These are phyloP conservation scores for Ajuga chamaepitys DNA, from an alignment of 257 asterid species.

Conservation along the genomic window DNA sequence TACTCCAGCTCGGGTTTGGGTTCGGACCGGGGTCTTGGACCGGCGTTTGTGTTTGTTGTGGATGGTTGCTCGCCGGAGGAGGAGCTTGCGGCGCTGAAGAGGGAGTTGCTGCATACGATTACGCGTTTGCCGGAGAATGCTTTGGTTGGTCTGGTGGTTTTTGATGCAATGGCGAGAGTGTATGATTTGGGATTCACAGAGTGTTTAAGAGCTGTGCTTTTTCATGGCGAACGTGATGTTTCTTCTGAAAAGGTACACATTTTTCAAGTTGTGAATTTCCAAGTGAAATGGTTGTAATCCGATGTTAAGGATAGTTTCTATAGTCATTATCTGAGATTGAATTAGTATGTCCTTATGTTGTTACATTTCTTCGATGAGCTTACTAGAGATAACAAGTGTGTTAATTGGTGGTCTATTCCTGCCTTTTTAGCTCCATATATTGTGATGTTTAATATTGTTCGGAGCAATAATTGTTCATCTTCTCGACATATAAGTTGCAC, in stretches of 20 bases:
- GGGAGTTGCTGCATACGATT: constrained; percentile 62
- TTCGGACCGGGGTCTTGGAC: constrained; percentile 44
- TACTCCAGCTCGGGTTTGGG: constrained; percentile 33
- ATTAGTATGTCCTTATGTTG: background rate
- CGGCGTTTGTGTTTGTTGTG: constrained; percentile 81
- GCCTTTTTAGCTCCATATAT: background rate
- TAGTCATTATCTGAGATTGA: constrained; percentile 6
- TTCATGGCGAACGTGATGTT: constrained; percentile 74
- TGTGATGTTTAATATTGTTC: background rate
- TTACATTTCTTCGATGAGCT: constrained; percentile 3
- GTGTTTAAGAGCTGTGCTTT: constrained; percentile 57
- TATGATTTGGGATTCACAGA: constrained; percentile 79
- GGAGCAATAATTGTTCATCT: background rate
- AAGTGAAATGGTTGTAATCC: background rate
- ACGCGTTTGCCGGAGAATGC: constrained; percentile 73
- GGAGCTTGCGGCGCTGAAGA: constrained; percentile 64
- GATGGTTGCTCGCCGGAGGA: constrained; percentile 62
- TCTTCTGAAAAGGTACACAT: constrained; percentile 64
- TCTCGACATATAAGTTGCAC: background rate
- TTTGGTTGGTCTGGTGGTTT: constrained; percentile 81
- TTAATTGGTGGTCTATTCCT: background rate
- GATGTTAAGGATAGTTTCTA: constrained; percentile 15
- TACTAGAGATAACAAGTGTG: background rate
- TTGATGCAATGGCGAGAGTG: constrained; percentile 80
- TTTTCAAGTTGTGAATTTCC: background rate